Base-by-base conservation (phyloP, 371 early-diverging fungal genomes). In the Sporodiniella umbellata region DNA sequence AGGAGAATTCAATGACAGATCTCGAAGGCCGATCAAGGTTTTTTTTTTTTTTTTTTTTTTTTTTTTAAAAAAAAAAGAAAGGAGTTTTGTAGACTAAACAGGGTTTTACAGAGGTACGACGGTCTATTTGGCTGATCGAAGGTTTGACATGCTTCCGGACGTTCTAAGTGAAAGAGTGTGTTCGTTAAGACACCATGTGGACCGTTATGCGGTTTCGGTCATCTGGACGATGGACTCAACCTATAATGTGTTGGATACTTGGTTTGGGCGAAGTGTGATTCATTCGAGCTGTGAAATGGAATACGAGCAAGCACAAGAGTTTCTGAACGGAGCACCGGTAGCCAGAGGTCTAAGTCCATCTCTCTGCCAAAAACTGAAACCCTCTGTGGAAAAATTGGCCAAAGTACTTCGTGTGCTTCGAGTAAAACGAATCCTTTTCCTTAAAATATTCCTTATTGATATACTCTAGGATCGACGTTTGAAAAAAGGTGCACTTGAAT, bases 111-210 rank as follows among this genome's bases (percentile, higher is more conserved):
- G 98, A 48, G 92, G 93, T 4, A 98, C 98, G 3, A 96, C 98
- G 0, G 90, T 96, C 1, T 99, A 99, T 68, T 70, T 99, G 19
- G 87, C 89, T 2, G 90, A 92, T 63, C 78, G 90, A 30, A 83
- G 95, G 15, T 94, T 99, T 60, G 98, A 98, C 53, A 99, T 99
- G 99, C 76, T 99, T 7, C 99, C 99, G 0, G 79, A 87, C n/a
- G 80, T 94, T 2, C 77, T 98, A 22, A 92, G 96, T 67, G 94
- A 94, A 65, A 79, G 88, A 22, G 71, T 94, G 1, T 95, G 94
- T 63, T 89, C 89, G 14, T 67, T 95, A 38, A 86, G 92, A 22
- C 84, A 85, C n/a, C 80, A 83, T 23, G 84, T 87, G 1, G 88
- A 86, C 53, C 83, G 95, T 11, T 85, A 88, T 50, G 88, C 95